Evolutionary conservation across 1,139 yeast genomes (phyloP).

Genomic region (Blastobotrys malaysiensis): DNA sequence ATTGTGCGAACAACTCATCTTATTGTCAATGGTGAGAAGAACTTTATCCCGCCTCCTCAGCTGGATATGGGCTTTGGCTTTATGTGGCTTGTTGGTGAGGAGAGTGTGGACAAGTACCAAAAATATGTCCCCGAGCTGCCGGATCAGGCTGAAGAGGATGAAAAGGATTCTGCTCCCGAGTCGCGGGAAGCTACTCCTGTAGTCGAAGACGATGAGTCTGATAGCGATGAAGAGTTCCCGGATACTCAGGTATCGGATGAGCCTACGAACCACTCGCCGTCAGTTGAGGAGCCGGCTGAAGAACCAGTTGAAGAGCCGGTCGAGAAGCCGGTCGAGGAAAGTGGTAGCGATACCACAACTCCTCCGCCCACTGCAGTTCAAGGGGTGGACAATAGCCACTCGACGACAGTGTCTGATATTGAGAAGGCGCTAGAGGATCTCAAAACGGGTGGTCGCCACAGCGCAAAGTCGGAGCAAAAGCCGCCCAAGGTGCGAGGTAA

Average conservation of each 20-base stretch:
- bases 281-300: not conserved
- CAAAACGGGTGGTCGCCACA: constrained; percentile 20
- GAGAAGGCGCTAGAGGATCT: constrained; percentile 19
- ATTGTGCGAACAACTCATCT: constrained; percentile 63
- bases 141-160: constrained; percentile 3
- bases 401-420: constrained; percentile 16
- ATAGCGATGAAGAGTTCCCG: constrained; percentile 25
- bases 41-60: constrained; percentile 72
- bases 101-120: constrained; percentile 41
- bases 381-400: constrained; percentile 11
- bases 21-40: constrained; percentile 51
- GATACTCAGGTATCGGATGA: constrained; percentile 20
- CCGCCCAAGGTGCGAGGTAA: constrained; percentile 63
- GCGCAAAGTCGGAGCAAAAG: constrained; percentile 17
- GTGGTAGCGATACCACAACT: not conserved
- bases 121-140: constrained; percentile 28
- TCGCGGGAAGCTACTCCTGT: constrained; percentile 23
- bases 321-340: not conserved
- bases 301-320: not conserved
- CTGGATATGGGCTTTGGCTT: constrained; percentile 87
- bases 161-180: not conserved
- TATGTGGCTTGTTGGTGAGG: constrained; percentile 64
- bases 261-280: not conserved
- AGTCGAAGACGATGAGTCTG: constrained; percentile 27
- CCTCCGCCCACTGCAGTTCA: constrained; percentile 1